Evolutionary conservation across 345 rosid genomes (phyloP).

Genomic region (Isatis tinctoria): DNA sequence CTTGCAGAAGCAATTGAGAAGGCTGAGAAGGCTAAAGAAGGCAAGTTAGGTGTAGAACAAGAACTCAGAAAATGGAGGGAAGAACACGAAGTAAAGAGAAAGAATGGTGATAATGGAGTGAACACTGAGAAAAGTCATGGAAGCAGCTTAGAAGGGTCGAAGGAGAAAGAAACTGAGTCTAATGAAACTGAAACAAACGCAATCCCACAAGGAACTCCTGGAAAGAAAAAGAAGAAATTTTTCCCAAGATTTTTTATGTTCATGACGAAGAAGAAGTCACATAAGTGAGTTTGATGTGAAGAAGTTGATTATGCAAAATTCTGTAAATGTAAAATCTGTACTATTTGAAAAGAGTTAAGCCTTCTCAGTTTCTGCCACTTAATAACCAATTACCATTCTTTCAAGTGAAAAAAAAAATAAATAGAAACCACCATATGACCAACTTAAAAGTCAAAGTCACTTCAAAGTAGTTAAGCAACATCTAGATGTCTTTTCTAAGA

Average conservation of each 20-base stretch:
- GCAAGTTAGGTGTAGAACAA: slow-evolving; percentile 76
- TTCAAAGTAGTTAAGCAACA: slow-evolving; percentile 10
- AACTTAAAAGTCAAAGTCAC: slow-evolving; percentile 6
- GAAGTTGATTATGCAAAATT: background rate
- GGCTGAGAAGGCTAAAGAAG: slow-evolving; percentile 87
- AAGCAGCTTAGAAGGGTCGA: slow-evolving; percentile 37
- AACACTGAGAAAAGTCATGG: slow-evolving; percentile 26
- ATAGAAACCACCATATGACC: background rate
- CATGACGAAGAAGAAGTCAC: slow-evolving; percentile 52
- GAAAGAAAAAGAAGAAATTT: slow-evolving; percentile 63
- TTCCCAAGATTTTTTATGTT: slow-evolving; percentile 78
- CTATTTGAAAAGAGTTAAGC: background rate
- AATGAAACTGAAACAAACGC: slow-evolving; percentile 22
- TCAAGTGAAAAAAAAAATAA: background rate
- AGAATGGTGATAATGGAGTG: slow-evolving; percentile 37
- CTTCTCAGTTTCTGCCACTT: background rate
- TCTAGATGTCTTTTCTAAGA: background rate
- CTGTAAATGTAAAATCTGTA: background rate
- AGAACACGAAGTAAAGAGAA: slow-evolving; percentile 62
- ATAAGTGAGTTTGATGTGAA: slow-evolving; percentile 31
- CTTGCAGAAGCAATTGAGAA: slow-evolving; percentile 63
- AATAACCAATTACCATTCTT: background rate
- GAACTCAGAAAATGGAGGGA: slow-evolving; percentile 89
- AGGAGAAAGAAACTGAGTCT: slow-evolving; percentile 37
- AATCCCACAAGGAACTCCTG: slow-evolving; percentile 33